Base-by-base conservation (phyloP, 805 yeast species). In the Saccharomyces eubayanus region DNA sequence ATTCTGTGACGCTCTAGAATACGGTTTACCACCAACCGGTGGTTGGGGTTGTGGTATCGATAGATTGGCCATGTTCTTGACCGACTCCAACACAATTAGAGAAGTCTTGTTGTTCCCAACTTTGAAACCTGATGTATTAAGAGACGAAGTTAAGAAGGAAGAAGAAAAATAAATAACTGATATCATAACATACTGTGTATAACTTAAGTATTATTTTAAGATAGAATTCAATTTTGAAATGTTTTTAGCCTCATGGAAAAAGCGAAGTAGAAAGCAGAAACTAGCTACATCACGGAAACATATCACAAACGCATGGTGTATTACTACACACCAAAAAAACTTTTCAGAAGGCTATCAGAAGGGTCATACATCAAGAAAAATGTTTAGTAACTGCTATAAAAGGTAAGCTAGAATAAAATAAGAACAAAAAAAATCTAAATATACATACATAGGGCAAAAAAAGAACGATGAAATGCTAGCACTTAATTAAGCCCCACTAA, bases 41-140 rank as follows among this genome's bases (percentile, higher is more conserved):
- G 99, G 99, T 64, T 92, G 98, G 98, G 99, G 99, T 65, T 86
- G 96, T 77, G 99, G 99, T 81, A 91, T 92, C 63, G 99, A 92
- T 76, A 87, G 99, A 80, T 72, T 92, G 69, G 90, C 97, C 69
- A 92, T 92, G 99, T 94, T 94, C 79, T 82, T 94, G 77, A 94
- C 98, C 58, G 84, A 94, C 75, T 88, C 96, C 55, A 87, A 90
- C 79, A 88, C 97, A 63, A 92, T 92, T 69, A 89, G 97, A 84
- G 99, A 92, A 78, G 98, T 92, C 49, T 79, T 92, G 64, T 77
- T 94, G 73, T 92, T 92, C 96, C 99, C 99, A 74, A 91, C 98
- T 58, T 89, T 92, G 83, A 94, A 91, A 79, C 99, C 98, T 48
- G 99, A 94, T 69, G 80, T 60, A 47, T 58, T 68, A 59, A 68